A percentile compares a stretch with the other conserved stretches of the same genome.
These are phyloP conservation scores for Mycosphaerella sp. DNA, from an alignment of 2,329 filamentous ascomycete species.

Conservation along the genomic window DNA sequence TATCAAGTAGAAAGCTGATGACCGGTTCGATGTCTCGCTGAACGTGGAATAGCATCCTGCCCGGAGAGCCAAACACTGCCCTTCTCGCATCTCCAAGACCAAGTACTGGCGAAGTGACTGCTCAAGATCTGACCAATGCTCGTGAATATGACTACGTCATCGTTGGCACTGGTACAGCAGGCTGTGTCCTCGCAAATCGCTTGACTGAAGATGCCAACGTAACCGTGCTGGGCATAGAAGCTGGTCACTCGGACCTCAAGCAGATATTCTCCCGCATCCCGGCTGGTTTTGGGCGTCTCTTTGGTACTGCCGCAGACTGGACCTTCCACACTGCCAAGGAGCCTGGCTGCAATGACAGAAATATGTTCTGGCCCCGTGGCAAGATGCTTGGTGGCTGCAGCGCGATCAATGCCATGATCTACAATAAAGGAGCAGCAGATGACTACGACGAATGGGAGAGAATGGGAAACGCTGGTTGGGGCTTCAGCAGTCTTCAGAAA, in stretches of 20 bases:
- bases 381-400: slow-evolving; percentile 16
- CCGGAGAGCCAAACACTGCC: slow-evolving; percentile 17
- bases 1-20: background rate
- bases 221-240: slow-evolving; percentile 29
- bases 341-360: slow-evolving; percentile 10
- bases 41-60: slow-evolving; percentile 7
- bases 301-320: slow-evolving; percentile 16
- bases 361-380: slow-evolving; percentile 12
- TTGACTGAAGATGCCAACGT: slow-evolving; percentile 24
- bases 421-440: slow-evolving; percentile 16
- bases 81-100: slow-evolving; percentile 13
- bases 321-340: slow-evolving; percentile 14
- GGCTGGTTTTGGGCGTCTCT: slow-evolving; percentile 14
- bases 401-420: slow-evolving; percentile 18
- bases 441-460: slow-evolving; percentile 18
- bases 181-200: slow-evolving; percentile 29
- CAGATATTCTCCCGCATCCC: slow-evolving; percentile 19
- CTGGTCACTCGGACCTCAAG: slow-evolving; percentile 24
- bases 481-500: slow-evolving; percentile 4
- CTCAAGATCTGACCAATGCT: slow-evolving; percentile 11
- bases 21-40: background rate
- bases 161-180: slow-evolving; percentile 29
- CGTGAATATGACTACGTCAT: slow-evolving; percentile 29
- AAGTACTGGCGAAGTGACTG: slow-evolving; percentile 5
- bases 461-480: slow-evolving; percentile 12